phyloP scores from a whole-genome alignment of 2,329 filamentous ascomycete genomes.

The Trichoderma oligosporum region DNA sequence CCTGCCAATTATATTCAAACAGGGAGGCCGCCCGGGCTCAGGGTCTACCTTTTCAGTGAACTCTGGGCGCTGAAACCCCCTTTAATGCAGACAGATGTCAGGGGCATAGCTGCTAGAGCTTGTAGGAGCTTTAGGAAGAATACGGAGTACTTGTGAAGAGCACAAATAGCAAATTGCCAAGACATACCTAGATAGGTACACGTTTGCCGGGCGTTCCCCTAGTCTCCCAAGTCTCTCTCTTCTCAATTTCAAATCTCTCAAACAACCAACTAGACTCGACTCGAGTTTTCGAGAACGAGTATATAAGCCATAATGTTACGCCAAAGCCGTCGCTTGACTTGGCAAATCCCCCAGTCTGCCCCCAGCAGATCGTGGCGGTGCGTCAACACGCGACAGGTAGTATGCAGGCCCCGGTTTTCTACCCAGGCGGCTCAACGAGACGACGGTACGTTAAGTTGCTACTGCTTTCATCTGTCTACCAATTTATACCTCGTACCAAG shows the following conservation, averaged over 20 bases:
- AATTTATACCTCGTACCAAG: neutral
- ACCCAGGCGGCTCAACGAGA: constrained; percentile 27
- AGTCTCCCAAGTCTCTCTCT: neutral
- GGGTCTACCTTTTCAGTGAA: constrained; percentile 3
- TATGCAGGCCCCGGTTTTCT: constrained; percentile 29
- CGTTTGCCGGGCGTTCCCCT: neutral
- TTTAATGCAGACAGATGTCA: constrained; percentile 7
- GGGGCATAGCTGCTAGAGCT: neutral
- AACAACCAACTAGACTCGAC: neutral
- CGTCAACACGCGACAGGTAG: constrained; percentile 1
- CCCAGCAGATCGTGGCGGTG: constrained; percentile 4
- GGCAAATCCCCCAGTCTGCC: constrained; percentile 24
- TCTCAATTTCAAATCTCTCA: neutral
- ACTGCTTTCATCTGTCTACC: neutral
- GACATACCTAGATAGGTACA: neutral
- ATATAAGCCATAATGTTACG: constrained; percentile 26
- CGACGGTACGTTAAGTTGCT: constrained; percentile 29
- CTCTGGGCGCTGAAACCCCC: constrained; percentile 5
- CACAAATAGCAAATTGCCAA: constrained; percentile 8
- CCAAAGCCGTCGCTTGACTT: constrained; percentile 28
- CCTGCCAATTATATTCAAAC: constrained; percentile 12
- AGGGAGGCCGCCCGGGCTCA: constrained; percentile 12
- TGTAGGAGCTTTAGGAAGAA: too few species aligned
- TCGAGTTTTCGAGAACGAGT: neutral
- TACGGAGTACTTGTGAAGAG: too few species aligned